phyloP scores from a whole-genome alignment of 2,329 filamentous ascomycete genomes.

The Fusarium tricinctum region DNA sequence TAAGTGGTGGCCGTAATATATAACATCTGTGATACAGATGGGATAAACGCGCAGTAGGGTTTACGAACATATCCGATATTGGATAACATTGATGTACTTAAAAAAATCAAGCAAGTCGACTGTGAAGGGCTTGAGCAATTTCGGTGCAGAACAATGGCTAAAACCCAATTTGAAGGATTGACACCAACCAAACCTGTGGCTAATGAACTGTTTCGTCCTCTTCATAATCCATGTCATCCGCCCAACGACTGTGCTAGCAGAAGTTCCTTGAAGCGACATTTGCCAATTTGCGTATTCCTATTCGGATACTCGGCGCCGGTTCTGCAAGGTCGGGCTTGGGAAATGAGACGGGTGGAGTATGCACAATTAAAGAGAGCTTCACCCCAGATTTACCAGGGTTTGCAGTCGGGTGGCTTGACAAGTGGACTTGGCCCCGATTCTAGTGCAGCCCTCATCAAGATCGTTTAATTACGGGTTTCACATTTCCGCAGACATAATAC shows the following conservation, averaged over 20 bases:
- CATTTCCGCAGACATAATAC: background rate
- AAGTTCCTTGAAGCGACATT: constrained; percentile 21
- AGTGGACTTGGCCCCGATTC: constrained; percentile 2
- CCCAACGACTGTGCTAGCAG: background rate
- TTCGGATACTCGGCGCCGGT: constrained; percentile 9
- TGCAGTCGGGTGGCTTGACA: constrained; percentile 22
- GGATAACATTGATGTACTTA: no score
- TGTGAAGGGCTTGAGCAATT: no score
- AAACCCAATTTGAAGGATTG: no score
- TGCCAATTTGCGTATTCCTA: constrained; percentile 26
- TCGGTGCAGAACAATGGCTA: no score
- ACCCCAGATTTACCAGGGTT: constrained; percentile 43
- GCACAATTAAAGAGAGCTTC: constrained; percentile 13
- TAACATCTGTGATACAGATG: no score
- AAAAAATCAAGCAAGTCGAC: no score
- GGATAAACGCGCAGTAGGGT: no score
- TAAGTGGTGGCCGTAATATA: no score
- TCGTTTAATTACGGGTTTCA: background rate
- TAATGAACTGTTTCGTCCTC: constrained; percentile 19
- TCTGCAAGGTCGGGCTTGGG: constrained; percentile 29
- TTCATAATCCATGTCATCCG: background rate
- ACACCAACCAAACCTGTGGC: background rate
- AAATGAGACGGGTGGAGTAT: constrained; percentile 41
- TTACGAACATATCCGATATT: no score
- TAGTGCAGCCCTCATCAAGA: constrained; percentile 9